phyloP scores from a whole-genome alignment of 2,329 filamentous ascomycete species.

The Penicillium sp. region DNA sequence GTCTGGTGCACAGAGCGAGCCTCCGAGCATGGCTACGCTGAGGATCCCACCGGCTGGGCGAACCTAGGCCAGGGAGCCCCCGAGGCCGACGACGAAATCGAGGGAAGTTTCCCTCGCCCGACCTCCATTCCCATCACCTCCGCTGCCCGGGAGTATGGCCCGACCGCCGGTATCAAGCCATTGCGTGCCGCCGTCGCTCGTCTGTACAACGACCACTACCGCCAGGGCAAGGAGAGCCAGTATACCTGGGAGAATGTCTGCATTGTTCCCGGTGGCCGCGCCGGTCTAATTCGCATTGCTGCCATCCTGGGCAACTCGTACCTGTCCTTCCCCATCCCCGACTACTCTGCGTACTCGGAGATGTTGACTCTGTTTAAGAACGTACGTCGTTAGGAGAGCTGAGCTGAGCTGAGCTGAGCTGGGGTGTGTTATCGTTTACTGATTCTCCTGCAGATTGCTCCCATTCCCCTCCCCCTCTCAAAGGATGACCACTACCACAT shows the following conservation, averaged over 20 bases:
- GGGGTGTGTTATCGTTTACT: neutral
- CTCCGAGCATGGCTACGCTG: constrained; percentile 76
- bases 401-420: constrained; percentile 2
- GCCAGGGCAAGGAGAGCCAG: constrained; percentile 74
- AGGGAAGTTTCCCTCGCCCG: constrained; percentile 77
- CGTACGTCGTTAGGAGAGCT: constrained; percentile 22
- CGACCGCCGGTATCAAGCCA: constrained; percentile 86
- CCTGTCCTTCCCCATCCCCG: constrained; percentile 84
- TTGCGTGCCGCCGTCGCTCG: constrained; percentile 79
- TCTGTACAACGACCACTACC: constrained; percentile 87
- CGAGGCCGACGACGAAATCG: constrained; percentile 86
- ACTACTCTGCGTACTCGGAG: constrained; percentile 96
- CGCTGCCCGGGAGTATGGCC: constrained; percentile 78
- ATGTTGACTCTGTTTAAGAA: constrained; percentile 95
- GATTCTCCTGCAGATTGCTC: constrained; percentile 55
- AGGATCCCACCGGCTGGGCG: constrained; percentile 75
- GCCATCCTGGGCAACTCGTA: constrained; percentile 89
- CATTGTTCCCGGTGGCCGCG: constrained; percentile 86
- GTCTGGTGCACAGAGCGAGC: constrained; percentile 69
- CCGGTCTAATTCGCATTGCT: constrained; percentile 86
- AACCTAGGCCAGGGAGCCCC: constrained; percentile 91
- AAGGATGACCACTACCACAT: constrained; percentile 87
- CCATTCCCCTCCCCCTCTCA: constrained; percentile 74
- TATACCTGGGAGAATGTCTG: constrained; percentile 98
- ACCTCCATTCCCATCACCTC: constrained; percentile 67